Percentiles rank a stretch among this genome's conserved stretches.
Evolutionary conservation across 2,329 filamentous ascomycete genomes (phyloP).

Genomic region (Zymoseptoria crescenta): DNA sequence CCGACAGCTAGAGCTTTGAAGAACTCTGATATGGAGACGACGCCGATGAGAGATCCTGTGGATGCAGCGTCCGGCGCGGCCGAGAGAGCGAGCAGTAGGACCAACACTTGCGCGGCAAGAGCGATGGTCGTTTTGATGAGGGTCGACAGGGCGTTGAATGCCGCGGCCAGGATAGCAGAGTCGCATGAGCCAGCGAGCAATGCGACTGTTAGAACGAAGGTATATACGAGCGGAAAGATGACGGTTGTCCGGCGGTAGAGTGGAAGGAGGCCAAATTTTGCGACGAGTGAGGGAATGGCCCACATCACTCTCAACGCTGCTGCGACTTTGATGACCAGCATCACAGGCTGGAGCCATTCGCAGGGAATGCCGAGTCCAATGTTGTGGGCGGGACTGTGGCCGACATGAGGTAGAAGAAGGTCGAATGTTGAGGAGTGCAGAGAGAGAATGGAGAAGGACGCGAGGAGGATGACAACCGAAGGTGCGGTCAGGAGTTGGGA

Average conservation of each 20-base stretch:
- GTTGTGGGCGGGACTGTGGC: slow-evolving; percentile 37
- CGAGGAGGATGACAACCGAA: slow-evolving; percentile 38
- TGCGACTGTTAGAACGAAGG: slow-evolving; percentile 34
- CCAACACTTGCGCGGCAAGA: slow-evolving; percentile 35
- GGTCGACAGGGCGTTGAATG: slow-evolving; percentile 35
- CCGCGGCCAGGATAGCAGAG: slow-evolving; percentile 27
- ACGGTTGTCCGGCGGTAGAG: slow-evolving; percentile 37
- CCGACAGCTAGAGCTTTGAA: slow-evolving; percentile 43
- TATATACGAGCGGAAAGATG: slow-evolving; percentile 34
- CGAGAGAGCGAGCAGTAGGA: slow-evolving; percentile 41
- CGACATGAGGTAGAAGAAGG: slow-evolving; percentile 40
- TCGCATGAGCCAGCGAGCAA: slow-evolving; percentile 29
- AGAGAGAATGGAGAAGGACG: slow-evolving; percentile 48
- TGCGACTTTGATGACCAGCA: slow-evolving; percentile 36
- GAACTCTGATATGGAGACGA: slow-evolving; percentile 40
- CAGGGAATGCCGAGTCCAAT: slow-evolving; percentile 42
- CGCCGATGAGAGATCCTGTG: slow-evolving; percentile 41
- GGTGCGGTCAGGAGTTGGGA: slow-evolving; percentile 40
- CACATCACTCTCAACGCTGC: slow-evolving; percentile 35
- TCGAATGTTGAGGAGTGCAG: slow-evolving; percentile 49
- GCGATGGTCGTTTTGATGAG: slow-evolving; percentile 38
- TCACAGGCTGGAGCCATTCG: slow-evolving; percentile 36
- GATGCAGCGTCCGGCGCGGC: slow-evolving; percentile 41
- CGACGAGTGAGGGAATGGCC: slow-evolving; percentile 31
- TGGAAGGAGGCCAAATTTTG: slow-evolving; percentile 35